Percentiles rank a stretch among this genome's conserved stretches.
Conservation (phyloP, 1,284 basidiomycete species). For the Cerioporus squamosus region DNA sequence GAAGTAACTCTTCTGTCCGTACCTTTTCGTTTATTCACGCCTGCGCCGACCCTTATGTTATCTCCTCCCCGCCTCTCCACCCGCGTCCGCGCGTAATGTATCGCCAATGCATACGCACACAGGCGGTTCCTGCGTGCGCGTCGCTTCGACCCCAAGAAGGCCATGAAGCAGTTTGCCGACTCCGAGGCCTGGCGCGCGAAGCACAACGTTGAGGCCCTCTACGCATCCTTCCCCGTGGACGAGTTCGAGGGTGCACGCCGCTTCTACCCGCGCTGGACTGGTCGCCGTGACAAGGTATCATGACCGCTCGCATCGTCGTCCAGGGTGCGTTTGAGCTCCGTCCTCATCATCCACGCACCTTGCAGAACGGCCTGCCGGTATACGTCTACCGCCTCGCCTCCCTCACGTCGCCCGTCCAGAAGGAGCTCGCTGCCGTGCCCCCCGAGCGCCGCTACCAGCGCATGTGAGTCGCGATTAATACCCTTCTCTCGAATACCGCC, state of each 20-base stretch:
- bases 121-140: slow-evolving; percentile 81
- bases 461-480: slow-evolving; percentile 57
- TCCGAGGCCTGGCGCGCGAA: slow-evolving; percentile 67
- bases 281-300: slow-evolving; percentile 66
- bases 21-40: neutral
- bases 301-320: neutral
- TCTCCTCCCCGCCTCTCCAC: neutral
- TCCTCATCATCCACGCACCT: too few relatives aligned
- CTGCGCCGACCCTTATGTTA: neutral
- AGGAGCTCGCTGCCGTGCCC: slow-evolving; percentile 60
- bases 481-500: neutral
- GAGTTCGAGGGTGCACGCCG: slow-evolving; percentile 65
- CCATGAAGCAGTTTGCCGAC: slow-evolving; percentile 69
- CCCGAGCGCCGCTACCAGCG: slow-evolving; percentile 64
- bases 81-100: neutral
- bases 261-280: slow-evolving; percentile 82
- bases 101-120: neutral
- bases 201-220: slow-evolving; percentile 65
- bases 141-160: slow-evolving; percentile 62
- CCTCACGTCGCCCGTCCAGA: slow-evolving; percentile 53
- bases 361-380: slow-evolving; percentile 67
- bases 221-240: slow-evolving; percentile 54
- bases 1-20: slow-evolving; percentile 71
- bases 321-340: too few relatives aligned
- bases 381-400: slow-evolving; percentile 74